Base-by-base conservation (phyloP, 192 early-diverging fungal genomes). In the Chytriomyces confervae region DNA sequence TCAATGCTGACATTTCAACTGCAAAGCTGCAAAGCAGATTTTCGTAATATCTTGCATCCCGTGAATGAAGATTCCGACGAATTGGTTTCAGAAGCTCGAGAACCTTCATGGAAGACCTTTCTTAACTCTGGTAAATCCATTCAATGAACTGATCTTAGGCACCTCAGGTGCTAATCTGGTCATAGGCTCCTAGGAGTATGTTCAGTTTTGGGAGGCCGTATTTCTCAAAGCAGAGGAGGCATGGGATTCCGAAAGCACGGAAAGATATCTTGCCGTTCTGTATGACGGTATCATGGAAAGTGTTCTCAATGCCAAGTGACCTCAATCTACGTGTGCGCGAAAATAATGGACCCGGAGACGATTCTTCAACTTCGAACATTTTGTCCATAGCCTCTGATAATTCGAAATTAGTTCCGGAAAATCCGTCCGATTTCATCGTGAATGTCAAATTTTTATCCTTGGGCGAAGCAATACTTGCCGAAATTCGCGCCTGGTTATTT, bases 371-470 rank as follows among this genome's bases (percentile, higher is more conserved):
- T 43, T 24, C 79, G 16, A 63, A 23, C 23, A 79, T 3, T 0
- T 50, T 66, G 9, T 50, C 87, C 6, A 67, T 77, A 3, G 80
- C 87, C 8, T 82, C 83, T n/a, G 90, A 91, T 70, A 13, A 86
- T 6, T 63, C 80, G 53, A 85, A 81, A 29, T 66, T 94, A 50
- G 60, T 80, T 24, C 86, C 92, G 2, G 80, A 84, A 27, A 88
- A 87, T 70, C 80, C 82, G 0, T 87, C 91, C 24, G 93, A 95
- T 78, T 89, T 93, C 66, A 65, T 84, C 7, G 79, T 94, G 10
- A 89, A 93, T 27, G 85, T 88, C 65, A 93, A 92, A 68, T 85
- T 91, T 64, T 88, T 92, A 5, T 87, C 88, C 13, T 93, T 95
- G 63, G 86, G 84, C 81, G 77, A 84, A 5, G 49, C 79, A 0